These are phyloP conservation scores for Dryadomyces sulphureus DNA, from an alignment of 2,329 filamentous ascomycete species.

Conservation along the genomic window DNA sequence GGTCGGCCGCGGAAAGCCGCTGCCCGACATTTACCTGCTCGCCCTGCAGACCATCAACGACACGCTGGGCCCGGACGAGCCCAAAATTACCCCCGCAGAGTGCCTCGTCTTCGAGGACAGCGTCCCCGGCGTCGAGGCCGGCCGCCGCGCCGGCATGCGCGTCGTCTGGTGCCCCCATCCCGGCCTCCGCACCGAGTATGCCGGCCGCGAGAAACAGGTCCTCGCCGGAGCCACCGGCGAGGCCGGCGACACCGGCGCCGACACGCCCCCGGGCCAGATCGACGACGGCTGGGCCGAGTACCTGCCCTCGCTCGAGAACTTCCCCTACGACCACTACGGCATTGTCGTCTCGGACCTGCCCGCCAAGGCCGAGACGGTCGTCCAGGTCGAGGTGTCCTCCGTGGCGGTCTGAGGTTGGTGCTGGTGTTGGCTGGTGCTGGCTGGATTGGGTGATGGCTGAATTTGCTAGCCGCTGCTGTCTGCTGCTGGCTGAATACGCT, in stretches of 20 bases:
- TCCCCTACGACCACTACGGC: conserved; percentile 44
- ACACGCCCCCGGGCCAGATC: conserved; percentile 40
- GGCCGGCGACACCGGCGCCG: conserved; percentile 35
- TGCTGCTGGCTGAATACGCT: too few relatives aligned
- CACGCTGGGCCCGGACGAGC: conserved; percentile 45
- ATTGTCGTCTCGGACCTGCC: conserved; percentile 33
- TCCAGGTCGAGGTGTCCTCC: conserved; percentile 10
- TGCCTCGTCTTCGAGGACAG: conserved; percentile 95
- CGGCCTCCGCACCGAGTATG: conserved; percentile 60
- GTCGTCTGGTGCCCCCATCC: conserved; percentile 86
- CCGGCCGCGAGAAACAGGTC: conserved; percentile 63
- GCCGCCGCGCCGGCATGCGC: conserved; percentile 82
- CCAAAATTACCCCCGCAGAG: conserved; percentile 61
- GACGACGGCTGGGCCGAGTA: conserved; percentile 49
- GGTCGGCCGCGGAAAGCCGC: conserved; percentile 74
- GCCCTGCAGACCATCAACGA: conserved; percentile 76
- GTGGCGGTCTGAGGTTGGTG: too few relatives aligned
- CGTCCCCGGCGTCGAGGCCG: conserved; percentile 83
- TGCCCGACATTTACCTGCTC: conserved; percentile 86
- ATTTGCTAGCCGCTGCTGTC: too few relatives aligned
- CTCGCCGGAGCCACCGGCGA: conserved; percentile 69
- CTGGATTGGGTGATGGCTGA: too few relatives aligned
- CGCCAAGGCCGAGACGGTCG: conserved; percentile 10
- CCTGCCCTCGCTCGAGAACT: conserved; percentile 31
- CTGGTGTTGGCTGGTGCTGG: too few relatives aligned